Base-by-base conservation (phyloP, 129 eudicot genomes). In the Smallanthus sonchifolius region DNA sequence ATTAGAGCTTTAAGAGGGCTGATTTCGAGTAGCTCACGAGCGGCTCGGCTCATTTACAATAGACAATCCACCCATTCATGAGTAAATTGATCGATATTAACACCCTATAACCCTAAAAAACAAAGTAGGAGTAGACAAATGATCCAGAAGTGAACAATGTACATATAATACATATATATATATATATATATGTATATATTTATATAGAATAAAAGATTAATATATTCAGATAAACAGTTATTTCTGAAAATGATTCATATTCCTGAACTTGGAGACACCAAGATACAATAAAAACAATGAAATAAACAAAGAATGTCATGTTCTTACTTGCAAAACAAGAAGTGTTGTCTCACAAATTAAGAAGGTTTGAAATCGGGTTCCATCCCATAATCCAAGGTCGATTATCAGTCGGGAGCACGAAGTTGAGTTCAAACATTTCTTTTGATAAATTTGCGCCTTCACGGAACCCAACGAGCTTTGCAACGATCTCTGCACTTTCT, bases 371-470 rank as follows among this genome's bases (percentile, higher is more conserved):
- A 54, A 90, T 87, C 6, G 87, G 95, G 84, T 93, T 90, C 97
- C 97, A 93, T 59, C 92, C 98, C 85, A 85, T 80, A 19, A 87
- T 79, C 98, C 96, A 93, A n/a, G 96, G 98, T 67, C 92, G 79
- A 74, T 85, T 88, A 74, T 90, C 97, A 13, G 87, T 77, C 7
- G 98, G 98, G 59, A 81, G 85, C 66, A 87, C 97, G 57, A 93
- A 93, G 36, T 93, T 93, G 15, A 93, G 93, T 80, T 90, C 98
- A 70, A 93, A 88, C 98, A 93, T 93, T 83, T 93, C 98, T 74
- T 84, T 93, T 0, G 98, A 86, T 83, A 91, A 69, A 52, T 93
- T 93, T 49, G 97, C 97, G 37, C 92, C 85, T 84, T 86, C 89
- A 15, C 92, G 84, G 35, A 93, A 90, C 3, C 98, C 98, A 6